Evolutionary conservation across 176 grass and related monocot genomes (phyloP), one percentile per base, ranked within the genome.

Genomic region (Musa schizocarpa): DNA sequence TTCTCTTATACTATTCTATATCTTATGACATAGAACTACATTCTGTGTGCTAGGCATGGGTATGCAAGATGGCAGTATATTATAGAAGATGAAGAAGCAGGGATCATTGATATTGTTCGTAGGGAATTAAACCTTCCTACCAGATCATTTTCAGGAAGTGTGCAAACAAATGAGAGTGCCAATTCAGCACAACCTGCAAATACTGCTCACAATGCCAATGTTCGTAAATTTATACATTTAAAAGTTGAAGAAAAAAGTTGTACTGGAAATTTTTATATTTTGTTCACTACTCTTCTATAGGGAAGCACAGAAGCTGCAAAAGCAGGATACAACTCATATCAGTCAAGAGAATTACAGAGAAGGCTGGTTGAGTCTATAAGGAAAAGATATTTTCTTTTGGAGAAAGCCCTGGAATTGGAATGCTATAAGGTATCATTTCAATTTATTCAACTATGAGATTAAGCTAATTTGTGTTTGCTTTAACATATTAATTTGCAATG

Each of bases 11-110:
- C 25, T 58, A 48, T 1, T 55, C 61, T 82, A 48, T 43, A 53
- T 74, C 17, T 13, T 67, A 53, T 50, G 74, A 59, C 22, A 50
- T 79, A 72, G 53, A 65, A 72, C 65, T 73, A 24, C 13, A 34
- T 6, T 65, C 27, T 74, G 77, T 48, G 61, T 75, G 69, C 79
- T 69, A 88, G 96, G 86, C 96, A 99, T 89, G 96, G 96, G 27
- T 99, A 95, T 85, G 96, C 96, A 67, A 95, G 91, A 82, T 99
- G 92, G 91, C 91, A 94, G 58, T 91, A 84, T 81, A 89, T 99
- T 82, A 82, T 89, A 71, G 96, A 95, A 84, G 96, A 99, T 64
- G 85, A 80, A 86, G 84, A 84, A 9, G 81, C 82, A n/a, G 85
- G 91, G 9, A 83, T 99, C 70, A 86, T 79, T 76, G 96, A 99